Percentiles rank a stretch among this genome's conserved stretches.
phyloP scores from a whole-genome alignment of 805 yeast genomes.

The Saccharomycopsis fibuligera region DNA sequence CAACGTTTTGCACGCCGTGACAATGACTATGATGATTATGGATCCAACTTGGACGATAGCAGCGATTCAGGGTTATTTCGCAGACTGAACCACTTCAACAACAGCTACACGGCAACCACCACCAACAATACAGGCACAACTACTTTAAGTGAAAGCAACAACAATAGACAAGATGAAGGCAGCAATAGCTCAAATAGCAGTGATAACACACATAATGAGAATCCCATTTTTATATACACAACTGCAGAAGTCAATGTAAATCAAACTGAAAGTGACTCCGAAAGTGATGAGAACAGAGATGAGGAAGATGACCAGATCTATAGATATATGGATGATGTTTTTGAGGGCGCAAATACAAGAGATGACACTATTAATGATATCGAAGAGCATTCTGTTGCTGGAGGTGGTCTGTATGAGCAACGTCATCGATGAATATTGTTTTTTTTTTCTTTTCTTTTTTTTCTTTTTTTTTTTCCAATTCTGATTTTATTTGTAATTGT shows the following conservation, averaged over 20 bases:
- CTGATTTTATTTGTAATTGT: too few species aligned
- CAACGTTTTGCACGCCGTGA: too few species aligned
- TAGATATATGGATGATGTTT: background rate
- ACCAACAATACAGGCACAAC: too few species aligned
- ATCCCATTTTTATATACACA: conserved; percentile 1
- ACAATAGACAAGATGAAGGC: background rate
- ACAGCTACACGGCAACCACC: too few species aligned
- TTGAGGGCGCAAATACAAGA: background rate
- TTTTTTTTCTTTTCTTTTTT: background rate
- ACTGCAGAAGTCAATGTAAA: conserved; percentile 8
- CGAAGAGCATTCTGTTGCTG: too few species aligned
- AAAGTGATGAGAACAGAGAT: background rate
- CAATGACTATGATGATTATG: background rate
- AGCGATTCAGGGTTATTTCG: background rate
- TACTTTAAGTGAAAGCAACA: too few species aligned
- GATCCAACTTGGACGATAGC: background rate
- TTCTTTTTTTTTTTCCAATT: background rate
- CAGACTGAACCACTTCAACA: too few species aligned
- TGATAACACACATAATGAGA: background rate
- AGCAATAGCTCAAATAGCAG: background rate
- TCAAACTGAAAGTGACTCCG: too few species aligned
- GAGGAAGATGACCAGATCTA: background rate
- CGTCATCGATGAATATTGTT: too few species aligned
- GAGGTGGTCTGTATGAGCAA: too few species aligned
- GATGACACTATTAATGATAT: too few species aligned